Base-by-base conservation (phyloP, 768 basidiomycete species). In the Tylopilus rubrobrunneus region DNA sequence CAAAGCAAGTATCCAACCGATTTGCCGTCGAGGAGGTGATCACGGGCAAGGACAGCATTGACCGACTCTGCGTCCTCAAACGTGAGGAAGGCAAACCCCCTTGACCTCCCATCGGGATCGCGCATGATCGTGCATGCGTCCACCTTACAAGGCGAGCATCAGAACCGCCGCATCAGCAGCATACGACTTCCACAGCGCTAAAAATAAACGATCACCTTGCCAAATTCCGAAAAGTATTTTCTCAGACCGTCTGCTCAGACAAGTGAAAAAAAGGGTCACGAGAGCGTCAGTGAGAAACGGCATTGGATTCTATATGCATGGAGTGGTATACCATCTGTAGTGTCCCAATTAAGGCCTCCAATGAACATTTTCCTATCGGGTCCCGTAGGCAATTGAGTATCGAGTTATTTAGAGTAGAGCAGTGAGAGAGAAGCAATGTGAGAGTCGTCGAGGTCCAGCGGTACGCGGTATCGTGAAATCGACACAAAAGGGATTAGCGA, bases 261-360 rank as follows among this genome's bases (percentile, higher is more conserved):
- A 60, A 42, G 55, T 28, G 29, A 52, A 59, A 55, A 44, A 45
- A 44, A 45, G 53, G 52, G 15, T 31, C 57, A 62, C 63, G 25
- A 59, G 19, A 3, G 45, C 58, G 70, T 70, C 60, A 72, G 65
- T 57, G 60, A 56, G 7, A 49, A 61, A 55, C 28, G 58, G 34
- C 2, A 52, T 61, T 60, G 40, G 39, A 61, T 68, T 64, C 56
- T 52, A 59, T 59, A 56, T 55, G 59, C 59, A 56, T 57, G 59
- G 39, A 65, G 63, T 27, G 63, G 62, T 71, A 76, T 78, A 92
- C 90, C 90, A 78, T 92, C 90, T 74, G 86, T 88, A 67, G 90
- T 92, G 67, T 91, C 89, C 90, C 90, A 92, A 75, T 86, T 92
- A 60, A 92, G 78, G 65, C 90, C 90, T 62, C 90, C 90, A 70